Base-by-base conservation (phyloP, 768 basidiomycete genomes). In the Trametes sanguinea region DNA sequence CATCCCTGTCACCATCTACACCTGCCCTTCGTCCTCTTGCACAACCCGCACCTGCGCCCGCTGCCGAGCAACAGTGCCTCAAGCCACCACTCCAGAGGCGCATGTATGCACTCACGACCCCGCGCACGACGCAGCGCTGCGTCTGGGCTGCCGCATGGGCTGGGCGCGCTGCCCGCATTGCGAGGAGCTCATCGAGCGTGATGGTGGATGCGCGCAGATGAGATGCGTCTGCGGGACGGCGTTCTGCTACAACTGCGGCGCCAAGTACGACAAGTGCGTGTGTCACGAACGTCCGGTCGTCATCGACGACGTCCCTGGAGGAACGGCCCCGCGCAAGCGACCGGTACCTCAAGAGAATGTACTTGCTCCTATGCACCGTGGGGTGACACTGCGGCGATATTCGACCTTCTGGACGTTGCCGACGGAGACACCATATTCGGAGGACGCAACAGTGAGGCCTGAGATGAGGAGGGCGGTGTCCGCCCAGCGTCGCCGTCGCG, bases 131-230 rank as follows among this genome's bases (percentile, higher is more conserved):
- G 67, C 65, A 17, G 54, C 66, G 22, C 46, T 63, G 32, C 58
- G 32, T 30, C 62, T 69, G 4, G 65, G 64, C 27, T 47, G 54
- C 33, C 54, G 58, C 16, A 13, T 59, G 27, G 68, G 68, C 30
- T 74, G 65, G 71, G 64, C 66, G 44, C 68, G 68, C 43, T 74
- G 72, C 60, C 71, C 71, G 13, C 60, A 62, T 16, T 67, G 66
- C 68, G 70, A 57, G 57, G 65, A 67, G 39, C 57, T 73, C 50
- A 60, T 73, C 54, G 73, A 74, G 57, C 66, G 72, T 17, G 39
- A 54, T 3, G 40, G 54, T 17, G 72, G 72, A 2, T 74, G 73
- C 63, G 66, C 62, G 56, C 73, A 74, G 57, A 71, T 73, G 67
- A 69, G 68, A 39, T 74, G 72, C 67, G 66, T 60, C 29, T 71